phyloP scores from a whole-genome alignment of 2,329 filamentous ascomycete genomes.

The Diaporthe batatas region DNA sequence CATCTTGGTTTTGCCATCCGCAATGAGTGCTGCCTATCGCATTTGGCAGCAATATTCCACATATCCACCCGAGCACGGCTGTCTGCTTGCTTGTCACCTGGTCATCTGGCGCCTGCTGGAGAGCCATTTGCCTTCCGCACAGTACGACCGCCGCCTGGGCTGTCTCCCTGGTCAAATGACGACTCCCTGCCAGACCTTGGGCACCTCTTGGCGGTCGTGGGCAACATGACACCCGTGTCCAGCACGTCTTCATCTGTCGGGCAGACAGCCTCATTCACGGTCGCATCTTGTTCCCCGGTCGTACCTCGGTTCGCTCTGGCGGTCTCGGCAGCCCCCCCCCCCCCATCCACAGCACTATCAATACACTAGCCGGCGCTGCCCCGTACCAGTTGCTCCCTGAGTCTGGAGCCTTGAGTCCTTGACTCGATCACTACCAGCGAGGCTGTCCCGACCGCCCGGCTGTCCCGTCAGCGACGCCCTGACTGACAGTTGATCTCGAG shows the following conservation, averaged over 20 bases:
- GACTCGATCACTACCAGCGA: conserved; percentile 28
- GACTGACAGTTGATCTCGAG: conserved; percentile 18
- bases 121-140: neutral
- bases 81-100: neutral
- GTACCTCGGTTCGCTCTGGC: neutral
- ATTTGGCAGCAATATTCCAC: neutral
- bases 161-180: neutral
- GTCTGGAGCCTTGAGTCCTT: neutral
- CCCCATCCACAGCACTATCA: conserved; percentile 6
- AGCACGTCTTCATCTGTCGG: conserved; percentile 16
- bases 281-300: neutral
- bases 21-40: neutral
- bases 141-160: neutral
- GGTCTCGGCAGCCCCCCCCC: neutral
- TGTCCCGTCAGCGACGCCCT: conserved; percentile 19
- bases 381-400: conserved; percentile 20
- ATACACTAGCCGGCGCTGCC: neutral
- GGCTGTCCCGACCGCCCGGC: conserved; percentile 27
- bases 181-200: neutral
- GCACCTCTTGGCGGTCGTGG: conserved; percentile 4
- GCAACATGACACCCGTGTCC: conserved; percentile 15
- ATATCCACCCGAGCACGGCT: neutral
- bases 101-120: neutral
- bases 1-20: conserved; percentile 18
- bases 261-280: neutral